A percentile compares a stretch with the other conserved stretches of the same genome.
phyloP scores from a whole-genome alignment of 2,329 filamentous ascomycete genomes.

The Aspergillus clavatus region DNA sequence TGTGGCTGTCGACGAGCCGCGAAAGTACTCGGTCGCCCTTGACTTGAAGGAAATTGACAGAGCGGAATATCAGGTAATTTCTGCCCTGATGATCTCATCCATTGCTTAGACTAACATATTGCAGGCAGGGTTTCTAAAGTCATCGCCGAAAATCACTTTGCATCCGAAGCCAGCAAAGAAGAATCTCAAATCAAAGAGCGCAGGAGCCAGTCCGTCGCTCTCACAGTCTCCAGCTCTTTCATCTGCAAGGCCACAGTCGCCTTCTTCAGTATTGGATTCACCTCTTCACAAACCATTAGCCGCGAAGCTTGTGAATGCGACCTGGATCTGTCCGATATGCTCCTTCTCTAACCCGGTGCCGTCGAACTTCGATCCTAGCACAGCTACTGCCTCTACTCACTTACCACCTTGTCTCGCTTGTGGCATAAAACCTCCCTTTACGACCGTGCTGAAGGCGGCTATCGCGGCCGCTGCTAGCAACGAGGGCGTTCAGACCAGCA shows the following conservation, averaged over 20 bases:
- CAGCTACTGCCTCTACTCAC: constrained; percentile 72
- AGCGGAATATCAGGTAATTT: constrained; percentile 75
- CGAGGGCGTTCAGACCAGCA: constrained; percentile 16
- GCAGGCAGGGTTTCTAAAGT: constrained; percentile 86
- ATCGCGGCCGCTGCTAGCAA: constrained; percentile 64
- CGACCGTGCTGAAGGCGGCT: constrained; percentile 78
- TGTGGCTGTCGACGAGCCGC: constrained; percentile 80
- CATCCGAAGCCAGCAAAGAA: constrained; percentile 74
- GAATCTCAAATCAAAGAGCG: constrained; percentile 53
- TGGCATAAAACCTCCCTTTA: constrained; percentile 83
- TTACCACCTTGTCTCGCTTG: constrained; percentile 86
- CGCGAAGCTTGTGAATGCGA: constrained; percentile 53
- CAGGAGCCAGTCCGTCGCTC: constrained; percentile 37
- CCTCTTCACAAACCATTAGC: constrained; percentile 33
- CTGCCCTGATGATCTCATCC: constrained; percentile 1
- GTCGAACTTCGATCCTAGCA: constrained; percentile 83
- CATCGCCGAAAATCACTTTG: constrained; percentile 87
- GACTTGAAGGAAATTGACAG: constrained; percentile 88
- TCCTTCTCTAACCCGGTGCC: constrained; percentile 90
- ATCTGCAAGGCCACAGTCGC: constrained; percentile 28
- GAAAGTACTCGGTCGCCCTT: constrained; percentile 76
- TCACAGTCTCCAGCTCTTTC: constrained; percentile 30
- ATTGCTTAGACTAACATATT: constrained; percentile 15
- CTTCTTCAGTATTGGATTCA: constrained; percentile 25
- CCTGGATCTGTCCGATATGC: constrained; percentile 95